A percentile compares a stretch with the other conserved stretches of the same genome.
Evolutionary conservation across 2,329 filamentous ascomycete genomes (phyloP).

Genomic region (Fusarium albidum): DNA sequence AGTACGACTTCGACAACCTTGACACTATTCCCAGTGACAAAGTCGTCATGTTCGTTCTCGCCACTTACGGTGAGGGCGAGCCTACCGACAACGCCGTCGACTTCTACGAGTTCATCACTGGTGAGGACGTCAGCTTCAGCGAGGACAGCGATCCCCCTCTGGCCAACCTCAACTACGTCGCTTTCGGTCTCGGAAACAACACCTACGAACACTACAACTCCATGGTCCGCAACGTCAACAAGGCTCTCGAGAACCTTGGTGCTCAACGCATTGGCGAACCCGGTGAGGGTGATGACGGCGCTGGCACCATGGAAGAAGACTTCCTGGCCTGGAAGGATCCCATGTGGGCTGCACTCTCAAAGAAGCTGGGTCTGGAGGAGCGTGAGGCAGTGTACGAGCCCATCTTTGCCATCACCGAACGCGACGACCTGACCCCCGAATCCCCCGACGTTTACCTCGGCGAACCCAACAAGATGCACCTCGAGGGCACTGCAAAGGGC

Average conservation of each 20-base stretch:
- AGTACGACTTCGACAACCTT: slow-evolving; percentile 96
- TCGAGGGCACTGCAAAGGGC: slow-evolving; percentile 82
- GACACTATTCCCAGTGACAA: slow-evolving; percentile 90
- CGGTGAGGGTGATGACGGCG: slow-evolving; percentile 96
- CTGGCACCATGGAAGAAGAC: slow-evolving; percentile 99
- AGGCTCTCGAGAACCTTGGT: slow-evolving; percentile 81
- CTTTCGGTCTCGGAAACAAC: slow-evolving; percentile 98
- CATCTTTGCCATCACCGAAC: slow-evolving; percentile 83
- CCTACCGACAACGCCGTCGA: slow-evolving; percentile 99
- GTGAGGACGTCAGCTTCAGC: slow-evolving; percentile 83
- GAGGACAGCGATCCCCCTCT: slow-evolving; percentile 78
- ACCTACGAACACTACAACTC: slow-evolving; percentile 99
- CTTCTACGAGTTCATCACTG: slow-evolving; percentile 95
- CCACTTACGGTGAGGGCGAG: slow-evolving; percentile 98
- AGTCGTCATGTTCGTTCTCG: slow-evolving; percentile 92
- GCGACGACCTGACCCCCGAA: slow-evolving; percentile 75
- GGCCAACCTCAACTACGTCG: slow-evolving; percentile 86
- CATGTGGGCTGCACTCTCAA: slow-evolving; percentile 90
- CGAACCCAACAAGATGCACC: slow-evolving; percentile 95
- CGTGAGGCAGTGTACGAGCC: slow-evolving; percentile 97
- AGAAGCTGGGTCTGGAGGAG: slow-evolving; percentile 89
- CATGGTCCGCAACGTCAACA: slow-evolving; percentile 93
- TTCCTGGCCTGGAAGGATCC: slow-evolving; percentile 99
- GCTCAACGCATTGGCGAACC: slow-evolving; percentile 85
- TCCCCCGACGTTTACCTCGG: slow-evolving; percentile 89